These are phyloP conservation scores for Fusarium neocosmosporiellum DNA, from an alignment of 2,329 filamentous ascomycete species.

Conservation along the genomic window DNA sequence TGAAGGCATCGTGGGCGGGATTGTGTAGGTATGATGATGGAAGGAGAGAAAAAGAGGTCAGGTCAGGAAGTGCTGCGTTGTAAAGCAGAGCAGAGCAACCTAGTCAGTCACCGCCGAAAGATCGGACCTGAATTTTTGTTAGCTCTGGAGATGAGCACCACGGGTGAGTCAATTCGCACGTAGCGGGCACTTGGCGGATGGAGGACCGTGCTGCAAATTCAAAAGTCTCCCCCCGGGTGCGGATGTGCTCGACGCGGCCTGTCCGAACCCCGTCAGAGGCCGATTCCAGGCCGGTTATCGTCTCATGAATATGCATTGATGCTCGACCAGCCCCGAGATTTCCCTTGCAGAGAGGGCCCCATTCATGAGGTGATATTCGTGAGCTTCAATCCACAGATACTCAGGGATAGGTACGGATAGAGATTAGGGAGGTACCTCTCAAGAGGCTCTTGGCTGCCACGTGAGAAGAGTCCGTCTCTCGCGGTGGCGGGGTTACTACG, in stretches of 20 bases:
- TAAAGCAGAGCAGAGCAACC: not conserved
- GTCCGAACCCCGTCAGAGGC: constrained; percentile 24
- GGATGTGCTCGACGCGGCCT: constrained; percentile 24
- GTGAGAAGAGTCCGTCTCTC: constrained; percentile 3
- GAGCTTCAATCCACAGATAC: not conserved
- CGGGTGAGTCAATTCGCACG: constrained; percentile 33
- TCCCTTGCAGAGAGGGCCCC: not conserved
- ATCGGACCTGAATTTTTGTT: constrained; percentile 45
- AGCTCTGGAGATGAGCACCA: constrained; percentile 22
- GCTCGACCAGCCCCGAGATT: not conserved
- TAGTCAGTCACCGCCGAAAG: constrained; percentile 43
- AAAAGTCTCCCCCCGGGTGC: constrained; percentile 27
- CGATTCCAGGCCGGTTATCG: constrained; percentile 27
- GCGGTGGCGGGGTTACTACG: constrained; percentile 6
- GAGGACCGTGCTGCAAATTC: constrained; percentile 2
- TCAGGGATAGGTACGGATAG: not conserved
- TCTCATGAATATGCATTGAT: constrained; percentile 12
- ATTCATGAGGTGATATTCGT: constrained; percentile 14
- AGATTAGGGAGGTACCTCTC: not conserved
- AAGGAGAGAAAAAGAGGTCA: constrained; percentile 7
- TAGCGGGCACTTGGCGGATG: constrained; percentile 20
- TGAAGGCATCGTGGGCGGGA: constrained; percentile 37
- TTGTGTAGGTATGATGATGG: constrained; percentile 21
- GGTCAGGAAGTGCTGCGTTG: constrained; percentile 5
- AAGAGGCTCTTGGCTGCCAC: not conserved